Percentiles rank a stretch among this genome's conserved stretches.
phyloP scores from a whole-genome alignment of 805 yeast species.

The Spathaspora hagerdaliae region DNA sequence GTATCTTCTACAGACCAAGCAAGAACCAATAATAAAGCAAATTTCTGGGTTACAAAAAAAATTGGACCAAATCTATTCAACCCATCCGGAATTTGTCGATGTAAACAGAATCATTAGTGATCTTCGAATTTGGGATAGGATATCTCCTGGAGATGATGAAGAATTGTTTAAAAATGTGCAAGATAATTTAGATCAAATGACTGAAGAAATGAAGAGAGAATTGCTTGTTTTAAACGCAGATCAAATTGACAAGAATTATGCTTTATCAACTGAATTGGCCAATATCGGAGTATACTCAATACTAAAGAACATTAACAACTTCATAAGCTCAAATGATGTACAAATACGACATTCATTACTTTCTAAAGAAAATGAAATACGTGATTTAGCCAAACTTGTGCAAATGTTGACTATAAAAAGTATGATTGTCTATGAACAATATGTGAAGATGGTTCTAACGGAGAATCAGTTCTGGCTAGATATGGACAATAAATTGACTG shows the following conservation, averaged over 20 bases:
- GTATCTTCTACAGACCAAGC: too few relatives aligned
- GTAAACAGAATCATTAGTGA: constrained; percentile 15
- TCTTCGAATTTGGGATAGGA: constrained; percentile 15
- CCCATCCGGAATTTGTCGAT: constrained; percentile 15
- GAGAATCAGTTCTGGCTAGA: constrained; percentile 28
- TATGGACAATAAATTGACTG: constrained; percentile 12
- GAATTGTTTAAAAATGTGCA: neutral
- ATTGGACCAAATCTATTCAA: constrained; percentile 11
- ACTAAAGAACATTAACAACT: constrained; percentile 1
- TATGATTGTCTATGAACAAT: constrained; percentile 26
- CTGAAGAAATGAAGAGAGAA: constrained; percentile 1
- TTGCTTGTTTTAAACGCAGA: neutral
- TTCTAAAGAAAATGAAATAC: constrained; percentile 3
- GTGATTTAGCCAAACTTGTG: constrained; percentile 13
- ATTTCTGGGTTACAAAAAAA: neutral
- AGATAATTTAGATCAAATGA: neutral
- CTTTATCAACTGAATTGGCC: neutral
- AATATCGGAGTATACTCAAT: neutral
- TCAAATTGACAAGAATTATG: neutral
- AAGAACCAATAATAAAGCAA: too few relatives aligned
- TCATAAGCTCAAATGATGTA: neutral
- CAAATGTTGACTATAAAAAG: constrained; percentile 23
- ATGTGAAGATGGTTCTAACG: constrained; percentile 13
- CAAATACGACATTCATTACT: neutral
- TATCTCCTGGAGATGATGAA: neutral